Percentiles rank a stretch among this genome's conserved stretches.
Evolutionary conservation across 805 yeast species (phyloP).

Genomic region (Ogataea paraovalis): DNA sequence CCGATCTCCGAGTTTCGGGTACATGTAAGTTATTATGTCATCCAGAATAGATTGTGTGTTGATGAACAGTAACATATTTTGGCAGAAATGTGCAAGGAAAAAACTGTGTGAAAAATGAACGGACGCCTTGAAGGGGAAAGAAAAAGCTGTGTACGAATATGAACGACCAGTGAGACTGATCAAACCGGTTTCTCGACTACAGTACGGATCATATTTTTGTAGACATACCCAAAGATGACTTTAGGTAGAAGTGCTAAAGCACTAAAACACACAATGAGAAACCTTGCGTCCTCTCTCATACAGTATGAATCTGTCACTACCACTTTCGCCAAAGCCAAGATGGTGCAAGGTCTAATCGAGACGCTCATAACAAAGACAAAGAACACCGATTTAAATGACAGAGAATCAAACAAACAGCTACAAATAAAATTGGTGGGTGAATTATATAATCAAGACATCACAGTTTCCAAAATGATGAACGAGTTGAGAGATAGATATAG

Average conservation of each 20-base stretch:
- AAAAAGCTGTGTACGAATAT: no score
- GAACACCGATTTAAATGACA: conserved; percentile 11
- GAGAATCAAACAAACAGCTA: conserved; percentile 25
- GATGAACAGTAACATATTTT: no score
- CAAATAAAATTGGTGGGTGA: conserved; percentile 31
- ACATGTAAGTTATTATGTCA: background rate
- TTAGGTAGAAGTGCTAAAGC: conserved; percentile 46
- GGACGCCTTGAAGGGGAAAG: background rate
- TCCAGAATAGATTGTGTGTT: no score
- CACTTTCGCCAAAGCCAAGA: conserved; percentile 72
- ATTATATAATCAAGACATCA: conserved; percentile 44
- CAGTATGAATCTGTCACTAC: conserved; percentile 71
- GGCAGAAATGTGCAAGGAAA: no score
- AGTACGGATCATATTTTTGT: no score
- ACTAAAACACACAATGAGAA: conserved; percentile 54
- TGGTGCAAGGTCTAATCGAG: conserved; percentile 61
- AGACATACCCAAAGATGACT: conserved; percentile 20
- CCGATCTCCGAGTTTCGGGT: background rate
- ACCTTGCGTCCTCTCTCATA: conserved; percentile 61
- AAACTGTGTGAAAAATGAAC: background rate
- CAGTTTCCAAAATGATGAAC: conserved; percentile 61
- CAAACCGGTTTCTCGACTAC: no score
- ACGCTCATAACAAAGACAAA: conserved; percentile 59
- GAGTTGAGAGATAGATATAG: conserved; percentile 63
- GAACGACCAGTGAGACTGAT: no score